Conservation (phyloP, 2,329 filamentous ascomycete species). For the Sporothrix curviconia region DNA sequence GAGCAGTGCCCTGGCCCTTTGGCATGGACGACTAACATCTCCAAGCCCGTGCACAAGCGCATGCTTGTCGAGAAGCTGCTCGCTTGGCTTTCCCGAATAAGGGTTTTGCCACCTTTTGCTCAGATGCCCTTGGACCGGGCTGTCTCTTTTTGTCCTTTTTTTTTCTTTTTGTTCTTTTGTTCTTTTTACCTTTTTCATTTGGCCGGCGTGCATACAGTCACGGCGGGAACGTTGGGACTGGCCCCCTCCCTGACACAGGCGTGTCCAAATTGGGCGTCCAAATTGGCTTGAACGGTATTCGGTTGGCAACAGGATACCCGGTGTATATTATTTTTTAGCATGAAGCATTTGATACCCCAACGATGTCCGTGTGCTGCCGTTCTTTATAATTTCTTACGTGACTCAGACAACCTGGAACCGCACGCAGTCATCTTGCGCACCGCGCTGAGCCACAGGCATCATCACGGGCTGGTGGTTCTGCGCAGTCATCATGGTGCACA, state of each 20-base stretch:
- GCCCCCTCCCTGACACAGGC: too few relatives aligned
- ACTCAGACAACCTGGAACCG: conserved; percentile 38
- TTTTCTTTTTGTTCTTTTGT: not conserved
- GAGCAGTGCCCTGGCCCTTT: conserved; percentile 45
- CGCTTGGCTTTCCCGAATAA: conserved; percentile 13
- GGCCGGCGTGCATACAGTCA: too few relatives aligned
- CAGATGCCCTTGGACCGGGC: too few relatives aligned
- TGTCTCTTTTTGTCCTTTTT: not conserved
- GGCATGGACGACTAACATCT: conserved; percentile 52
- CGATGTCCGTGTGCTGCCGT: too few relatives aligned
- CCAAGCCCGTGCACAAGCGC: conserved; percentile 29
- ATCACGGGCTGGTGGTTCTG: conserved; percentile 50
- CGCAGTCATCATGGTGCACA: conserved; percentile 45
- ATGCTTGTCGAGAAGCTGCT: conserved; percentile 15
- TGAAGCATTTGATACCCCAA: not conserved
- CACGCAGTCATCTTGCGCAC: conserved; percentile 47
- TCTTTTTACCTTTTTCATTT: not conserved
- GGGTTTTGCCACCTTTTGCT: too few relatives aligned
- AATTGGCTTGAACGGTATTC: too few relatives aligned
- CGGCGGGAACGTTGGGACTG: too few relatives aligned
- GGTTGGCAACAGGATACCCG: too few relatives aligned
- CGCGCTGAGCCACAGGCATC: conserved; percentile 51
- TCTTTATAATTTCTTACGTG: too few relatives aligned
- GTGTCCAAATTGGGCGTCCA: too few relatives aligned
- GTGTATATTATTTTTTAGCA: not conserved